These are phyloP conservation scores for Gastrodia elata DNA, from an alignment of 106 monocot genomes.

Conservation along the genomic window DNA sequence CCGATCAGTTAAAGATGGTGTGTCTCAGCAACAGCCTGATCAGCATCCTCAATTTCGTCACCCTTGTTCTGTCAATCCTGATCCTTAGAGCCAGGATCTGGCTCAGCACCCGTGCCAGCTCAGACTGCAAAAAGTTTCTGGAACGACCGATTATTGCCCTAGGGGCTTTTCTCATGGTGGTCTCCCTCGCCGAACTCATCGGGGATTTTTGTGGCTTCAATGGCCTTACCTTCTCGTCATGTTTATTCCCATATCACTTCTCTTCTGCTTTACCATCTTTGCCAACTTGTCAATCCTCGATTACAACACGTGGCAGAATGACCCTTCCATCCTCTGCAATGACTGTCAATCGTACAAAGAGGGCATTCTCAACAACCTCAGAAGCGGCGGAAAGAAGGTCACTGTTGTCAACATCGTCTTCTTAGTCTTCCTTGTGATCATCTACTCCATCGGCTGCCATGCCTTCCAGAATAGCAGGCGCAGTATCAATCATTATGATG, in stretches of 20 bases:
- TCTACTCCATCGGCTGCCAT: too few relatives aligned
- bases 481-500: too few relatives aligned
- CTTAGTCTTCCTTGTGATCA: conserved; percentile 22
- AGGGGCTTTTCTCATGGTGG: conserved; percentile 17
- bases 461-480: too few relatives aligned
- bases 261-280: conserved; percentile 38
- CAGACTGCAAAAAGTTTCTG: conserved; percentile 21
- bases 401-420: conserved; percentile 28
- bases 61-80: conserved; percentile 18
- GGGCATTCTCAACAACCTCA: conserved; percentile 36
- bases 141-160: conserved; percentile 15
- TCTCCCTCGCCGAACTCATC: conserved; percentile 22
- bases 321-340: conserved; percentile 20
- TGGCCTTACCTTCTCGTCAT: conserved; percentile 31
- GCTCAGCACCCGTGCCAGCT: conserved; percentile 6
- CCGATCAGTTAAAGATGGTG: too few relatives aligned
- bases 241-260: conserved; percentile 32
- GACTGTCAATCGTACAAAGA: conserved; percentile 39
- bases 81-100: conserved; percentile 19
- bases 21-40: conserved; percentile 18
- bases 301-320: conserved; percentile 23
- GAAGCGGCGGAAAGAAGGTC: conserved; percentile 39
- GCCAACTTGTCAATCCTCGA: too few relatives aligned
- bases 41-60: conserved; percentile 21
- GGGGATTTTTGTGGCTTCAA: conserved; percentile 24